Evolutionary conservation across 768 basidiomycete genomes (phyloP), one percentile per base, ranked within the genome.

Genomic region (Mycena leptocephala): DNA sequence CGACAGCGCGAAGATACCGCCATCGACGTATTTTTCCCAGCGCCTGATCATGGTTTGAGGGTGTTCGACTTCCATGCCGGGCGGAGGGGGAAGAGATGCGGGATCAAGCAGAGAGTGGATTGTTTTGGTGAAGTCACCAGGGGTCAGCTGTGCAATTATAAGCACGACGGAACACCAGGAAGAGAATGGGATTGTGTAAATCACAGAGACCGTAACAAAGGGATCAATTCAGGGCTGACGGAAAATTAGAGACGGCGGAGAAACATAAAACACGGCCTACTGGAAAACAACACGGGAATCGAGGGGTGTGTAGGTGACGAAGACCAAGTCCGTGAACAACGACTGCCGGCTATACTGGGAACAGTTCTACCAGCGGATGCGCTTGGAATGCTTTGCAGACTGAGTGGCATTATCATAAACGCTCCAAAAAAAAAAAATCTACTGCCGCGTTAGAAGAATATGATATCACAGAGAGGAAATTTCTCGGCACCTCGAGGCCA

Each of bases 191-290:
- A 28, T 13, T 5, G 26, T 56, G 13, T 58, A 75, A 96, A 82
- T 98, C 96, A 13, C 95, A 97, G 58, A 99, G 97, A 82, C n/a
- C n/a, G n/a, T n/a, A 99, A 99, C 97, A 98, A 99, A 0, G 97
- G 97, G 65, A 99, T 95, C 13, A 95, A 87, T 83, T 99, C 99
- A 0, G 97, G 96, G 85, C 97, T 98, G 75, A 3, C 14, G 16
- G 58, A 7, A 26, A 37, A 37, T 76, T 7, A 76, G 65, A 71
- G 46, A 26, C 9, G n/a, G 28, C 24, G n/a, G 16, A 1, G 2
- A 20, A 43, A 53, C 35, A 5, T 24, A 11, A 32, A 51, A 53
- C 32, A 68, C 2, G n/a, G 26, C 55, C 73, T 64, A 98, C 97
- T 99, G 98, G 85, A 99, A 98, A 70, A 96, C 92, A 32, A 97